Conservation (phyloP, 208 protist species). For the Trichomonas vaginalis region DNA sequence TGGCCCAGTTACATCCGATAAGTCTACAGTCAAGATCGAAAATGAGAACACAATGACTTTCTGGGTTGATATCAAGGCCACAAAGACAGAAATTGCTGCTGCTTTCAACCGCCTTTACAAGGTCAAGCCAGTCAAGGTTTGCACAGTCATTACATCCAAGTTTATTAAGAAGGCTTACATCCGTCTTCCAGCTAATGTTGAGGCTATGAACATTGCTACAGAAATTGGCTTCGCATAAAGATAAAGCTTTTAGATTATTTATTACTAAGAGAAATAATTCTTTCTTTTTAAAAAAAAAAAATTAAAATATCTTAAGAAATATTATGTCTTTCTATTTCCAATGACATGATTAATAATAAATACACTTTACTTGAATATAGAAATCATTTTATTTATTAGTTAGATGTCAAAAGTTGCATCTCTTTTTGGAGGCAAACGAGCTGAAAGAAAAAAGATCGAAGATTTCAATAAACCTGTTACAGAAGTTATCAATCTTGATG, state of each 20-base stretch:
- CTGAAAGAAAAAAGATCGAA: neutral
- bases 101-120: slow-evolving; percentile 1
- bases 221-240: neutral
- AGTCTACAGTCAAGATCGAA: neutral
- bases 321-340: too few species aligned
- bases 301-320: too few species aligned
- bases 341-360: too few species aligned
- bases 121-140: neutral
- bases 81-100: neutral
- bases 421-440: neutral
- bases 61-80: neutral
- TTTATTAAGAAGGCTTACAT: slow-evolving; percentile 12
- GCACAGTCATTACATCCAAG: neutral
- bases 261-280: too few species aligned
- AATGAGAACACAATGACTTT: slow-evolving; percentile 8
- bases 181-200: neutral
- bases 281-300: too few species aligned
- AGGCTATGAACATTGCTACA: slow-evolving; percentile 13
- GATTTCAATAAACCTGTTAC: neutral
- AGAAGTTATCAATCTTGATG: neutral
- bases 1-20: neutral
- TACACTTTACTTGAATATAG: too few species aligned
- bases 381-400: too few species aligned
- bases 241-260: neutral
- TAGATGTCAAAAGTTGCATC: neutral